Evolutionary conservation across 345 rosid species (phyloP).

Genomic region (Jatropha curcas): DNA sequence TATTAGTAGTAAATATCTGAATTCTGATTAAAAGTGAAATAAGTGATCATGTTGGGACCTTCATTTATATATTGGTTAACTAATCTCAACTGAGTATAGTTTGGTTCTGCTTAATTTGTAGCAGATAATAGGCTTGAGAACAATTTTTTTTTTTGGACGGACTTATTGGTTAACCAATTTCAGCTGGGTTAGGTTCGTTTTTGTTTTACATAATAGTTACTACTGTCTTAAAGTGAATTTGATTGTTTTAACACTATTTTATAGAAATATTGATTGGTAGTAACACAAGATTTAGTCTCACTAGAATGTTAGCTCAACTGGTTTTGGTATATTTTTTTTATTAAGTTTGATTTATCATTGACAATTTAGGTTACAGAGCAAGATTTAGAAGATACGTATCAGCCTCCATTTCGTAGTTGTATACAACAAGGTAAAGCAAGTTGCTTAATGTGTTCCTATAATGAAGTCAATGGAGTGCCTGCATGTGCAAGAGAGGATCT

Average conservation of each 20-base stretch:
- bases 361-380: constrained; percentile 69
- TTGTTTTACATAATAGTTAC: not conserved
- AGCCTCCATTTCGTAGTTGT: constrained; percentile 82
- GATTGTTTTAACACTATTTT: not conserved
- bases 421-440: constrained; percentile 78
- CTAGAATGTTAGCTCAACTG: not conserved
- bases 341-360: not conserved
- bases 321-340: not conserved
- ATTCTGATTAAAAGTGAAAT: not conserved
- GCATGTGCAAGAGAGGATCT: constrained; percentile 73
- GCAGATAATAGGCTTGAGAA: not conserved
- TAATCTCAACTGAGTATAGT: not conserved
- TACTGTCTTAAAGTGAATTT: not conserved
- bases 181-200: not conserved
- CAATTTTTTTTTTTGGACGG: not conserved
- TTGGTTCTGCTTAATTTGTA: not conserved
- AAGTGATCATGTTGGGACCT: not conserved
- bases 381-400: constrained; percentile 80
- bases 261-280: not conserved
- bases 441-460: constrained; percentile 96
- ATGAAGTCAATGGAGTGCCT: constrained; percentile 84
- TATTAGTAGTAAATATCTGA: not conserved
- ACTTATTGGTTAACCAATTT: not conserved
- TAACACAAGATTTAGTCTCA: not conserved
- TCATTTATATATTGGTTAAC: not conserved